These are phyloP conservation scores for Hyphopichia wangnamkhiaoensis DNA, from an alignment of 1,139 yeast genomes.

Conservation along the genomic window DNA sequence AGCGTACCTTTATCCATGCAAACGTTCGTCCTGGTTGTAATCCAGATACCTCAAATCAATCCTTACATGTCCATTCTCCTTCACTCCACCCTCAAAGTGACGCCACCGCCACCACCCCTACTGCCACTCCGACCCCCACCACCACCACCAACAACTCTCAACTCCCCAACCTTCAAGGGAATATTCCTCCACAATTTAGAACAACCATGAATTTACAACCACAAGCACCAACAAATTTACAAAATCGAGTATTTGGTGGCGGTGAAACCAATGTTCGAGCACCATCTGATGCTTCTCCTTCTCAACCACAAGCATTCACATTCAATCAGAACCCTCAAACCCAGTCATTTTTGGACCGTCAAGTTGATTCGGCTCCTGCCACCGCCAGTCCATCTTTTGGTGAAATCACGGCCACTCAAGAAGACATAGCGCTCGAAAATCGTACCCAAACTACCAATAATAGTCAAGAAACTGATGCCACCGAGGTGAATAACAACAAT, in stretches of 20 bases:
- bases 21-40: constrained; percentile 12
- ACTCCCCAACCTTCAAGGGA: too few relatives aligned
- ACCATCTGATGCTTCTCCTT: background rate
- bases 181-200: too few relatives aligned
- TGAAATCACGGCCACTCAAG: constrained; percentile 1
- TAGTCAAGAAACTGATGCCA: background rate
- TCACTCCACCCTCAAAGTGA: background rate
- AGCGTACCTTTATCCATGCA: constrained; percentile 37
- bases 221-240: too few relatives aligned
- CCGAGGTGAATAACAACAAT: background rate
- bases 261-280: background rate
- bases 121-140: too few relatives aligned
- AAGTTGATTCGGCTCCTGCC: background rate
- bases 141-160: constrained; percentile 5
- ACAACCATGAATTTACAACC: too few relatives aligned
- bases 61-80: background rate
- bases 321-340: too few relatives aligned
- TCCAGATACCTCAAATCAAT: background rate
- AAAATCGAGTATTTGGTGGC: background rate
- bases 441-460: background rate
- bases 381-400: constrained; percentile 1
- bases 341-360: too few relatives aligned
- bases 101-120: constrained; percentile 1
- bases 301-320: background rate
- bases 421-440: background rate